Evolutionary conservation across 2,329 filamentous ascomycete species (phyloP).

Genomic region (Talaromyces islandicus): DNA sequence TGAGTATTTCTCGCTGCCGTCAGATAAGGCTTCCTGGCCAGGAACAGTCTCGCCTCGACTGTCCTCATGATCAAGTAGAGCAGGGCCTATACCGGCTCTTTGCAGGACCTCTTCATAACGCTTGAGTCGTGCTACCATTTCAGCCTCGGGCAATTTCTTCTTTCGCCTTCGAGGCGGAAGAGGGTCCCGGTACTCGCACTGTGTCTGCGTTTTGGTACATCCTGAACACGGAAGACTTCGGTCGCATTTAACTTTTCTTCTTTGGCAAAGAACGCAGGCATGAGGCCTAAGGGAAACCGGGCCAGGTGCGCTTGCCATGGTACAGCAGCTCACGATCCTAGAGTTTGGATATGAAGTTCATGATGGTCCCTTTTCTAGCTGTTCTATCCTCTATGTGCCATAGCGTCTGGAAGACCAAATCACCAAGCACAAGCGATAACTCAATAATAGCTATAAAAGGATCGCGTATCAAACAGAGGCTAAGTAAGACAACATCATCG

Average conservation of each 20-base stretch:
- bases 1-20: neutral
- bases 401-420: neutral
- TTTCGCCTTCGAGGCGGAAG: conserved; percentile 10
- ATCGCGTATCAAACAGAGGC: neutral
- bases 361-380: neutral
- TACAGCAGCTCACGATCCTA: neutral
- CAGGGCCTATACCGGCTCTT: conserved; percentile 5
- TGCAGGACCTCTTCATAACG: conserved; percentile 9
- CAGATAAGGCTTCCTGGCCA: neutral
- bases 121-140: conserved; percentile 6
- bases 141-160: conserved; percentile 8
- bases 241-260: conserved; percentile 13
- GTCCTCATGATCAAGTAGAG: conserved; percentile 1
- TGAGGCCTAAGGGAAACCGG: conserved; percentile 3
- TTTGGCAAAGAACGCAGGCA: conserved; percentile 11
- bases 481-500: neutral
- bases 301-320: conserved; percentile 1
- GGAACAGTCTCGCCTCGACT: neutral
- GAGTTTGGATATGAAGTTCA: neutral
- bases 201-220: conserved; percentile 9
- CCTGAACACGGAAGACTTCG: conserved; percentile 6
- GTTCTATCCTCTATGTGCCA: neutral
- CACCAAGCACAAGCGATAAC: neutral
- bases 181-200: conserved; percentile 11
- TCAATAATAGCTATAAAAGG: neutral